phyloP scores from a whole-genome alignment of 179 eudicot genomes.

The Camellia oleifera region DNA sequence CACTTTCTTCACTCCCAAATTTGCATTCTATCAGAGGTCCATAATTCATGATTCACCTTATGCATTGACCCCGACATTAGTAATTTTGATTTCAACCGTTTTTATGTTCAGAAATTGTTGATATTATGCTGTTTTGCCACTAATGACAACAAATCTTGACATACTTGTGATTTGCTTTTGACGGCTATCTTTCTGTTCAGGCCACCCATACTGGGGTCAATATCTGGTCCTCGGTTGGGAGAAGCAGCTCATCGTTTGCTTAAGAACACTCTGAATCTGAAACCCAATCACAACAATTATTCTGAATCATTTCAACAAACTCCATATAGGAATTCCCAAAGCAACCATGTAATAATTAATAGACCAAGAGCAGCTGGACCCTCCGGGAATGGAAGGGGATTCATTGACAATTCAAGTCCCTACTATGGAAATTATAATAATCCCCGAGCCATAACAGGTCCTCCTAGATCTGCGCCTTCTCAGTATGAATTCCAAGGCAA shows the following conservation, averaged over 20 bases:
- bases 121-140: neutral
- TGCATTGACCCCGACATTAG: neutral
- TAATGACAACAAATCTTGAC: neutral
- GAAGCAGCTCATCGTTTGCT: conserved; percentile 90
- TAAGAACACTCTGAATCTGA: conserved; percentile 62
- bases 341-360: conserved; percentile 32
- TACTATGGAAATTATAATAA: conserved; percentile 25
- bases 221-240: conserved; percentile 63
- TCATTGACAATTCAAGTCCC: conserved; percentile 36
- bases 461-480: conserved; percentile 27
- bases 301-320: conserved; percentile 37
- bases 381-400: conserved; percentile 57
- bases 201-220: conserved; percentile 69
- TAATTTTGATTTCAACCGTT: neutral
- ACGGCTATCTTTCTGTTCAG: conserved; percentile 36
- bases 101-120: neutral
- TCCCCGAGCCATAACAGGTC: conserved; percentile 17
- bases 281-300: conserved; percentile 33
- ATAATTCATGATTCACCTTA: neutral
- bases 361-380: conserved; percentile 73
- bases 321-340: conserved; percentile 35
- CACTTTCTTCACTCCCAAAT: neutral
- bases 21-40: neutral
- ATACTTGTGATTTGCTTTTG: neutral
- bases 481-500: conserved; percentile 34